Evolutionary conservation across 208 protist species (phyloP).

Genomic region (Tritrichomonas musculus): DNA sequence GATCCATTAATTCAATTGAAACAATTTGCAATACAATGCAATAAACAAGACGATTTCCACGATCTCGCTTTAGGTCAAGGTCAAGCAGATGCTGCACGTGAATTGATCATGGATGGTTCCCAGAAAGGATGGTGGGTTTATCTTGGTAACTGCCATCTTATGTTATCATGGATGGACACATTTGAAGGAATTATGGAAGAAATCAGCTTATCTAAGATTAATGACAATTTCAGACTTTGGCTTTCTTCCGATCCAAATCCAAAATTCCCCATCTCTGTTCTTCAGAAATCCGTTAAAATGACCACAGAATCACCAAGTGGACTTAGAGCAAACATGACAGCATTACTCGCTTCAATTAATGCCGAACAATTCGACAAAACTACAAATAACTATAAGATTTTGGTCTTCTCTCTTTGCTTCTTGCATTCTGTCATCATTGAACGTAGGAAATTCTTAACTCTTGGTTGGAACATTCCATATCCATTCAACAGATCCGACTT

Average conservation of each 20-base stretch:
- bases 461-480: constrained; percentile 95
- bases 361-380: constrained; percentile 70
- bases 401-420: constrained; percentile 88
- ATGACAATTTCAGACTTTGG: constrained; percentile 93
- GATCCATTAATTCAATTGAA: constrained; percentile 84
- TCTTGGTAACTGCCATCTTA: constrained; percentile 94
- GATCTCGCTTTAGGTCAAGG: constrained; percentile 88
- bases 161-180: constrained; percentile 83
- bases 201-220: constrained; percentile 57
- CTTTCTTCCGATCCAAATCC: constrained; percentile 88
- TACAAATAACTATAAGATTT: constrained; percentile 75
- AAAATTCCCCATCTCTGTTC: constrained; percentile 75
- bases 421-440: constrained; percentile 94
- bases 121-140: constrained; percentile 89
- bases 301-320: constrained; percentile 94
- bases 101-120: constrained; percentile 75
- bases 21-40: constrained; percentile 67
- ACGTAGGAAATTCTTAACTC: constrained; percentile 88
- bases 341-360: constrained; percentile 78
- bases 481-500: constrained; percentile 96
- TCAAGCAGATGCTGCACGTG: constrained; percentile 70
- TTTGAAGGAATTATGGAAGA: constrained; percentile 91
- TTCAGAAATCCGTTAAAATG: constrained; percentile 91
- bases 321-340: constrained; percentile 87
- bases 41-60: constrained; percentile 59